Evolutionary conservation across 352 stramenopile genomes (phyloP).

Genomic region (Nothophytophthora sp.): DNA sequence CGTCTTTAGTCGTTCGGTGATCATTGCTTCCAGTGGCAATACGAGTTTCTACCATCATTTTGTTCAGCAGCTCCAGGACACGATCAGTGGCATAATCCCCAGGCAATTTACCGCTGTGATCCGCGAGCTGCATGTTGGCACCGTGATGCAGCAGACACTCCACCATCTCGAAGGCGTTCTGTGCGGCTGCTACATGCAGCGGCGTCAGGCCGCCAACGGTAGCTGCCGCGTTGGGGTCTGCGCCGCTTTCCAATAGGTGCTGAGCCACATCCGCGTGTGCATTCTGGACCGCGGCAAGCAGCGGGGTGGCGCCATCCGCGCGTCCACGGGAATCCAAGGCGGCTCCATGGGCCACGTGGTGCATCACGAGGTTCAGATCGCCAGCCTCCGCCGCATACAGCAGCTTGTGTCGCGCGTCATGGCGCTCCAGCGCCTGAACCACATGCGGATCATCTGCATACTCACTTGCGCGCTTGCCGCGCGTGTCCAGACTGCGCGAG

Average conservation of each 20-base stretch:
- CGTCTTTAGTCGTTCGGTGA: neutral
- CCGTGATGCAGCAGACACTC: conserved; percentile 39
- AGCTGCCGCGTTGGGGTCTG: conserved; percentile 40
- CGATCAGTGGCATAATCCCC: conserved; percentile 4
- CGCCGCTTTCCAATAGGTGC: conserved; percentile 15
- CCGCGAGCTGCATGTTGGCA: conserved; percentile 4
- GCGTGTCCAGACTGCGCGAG: conserved; percentile 9
- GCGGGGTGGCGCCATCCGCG: conserved; percentile 15
- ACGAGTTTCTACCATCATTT: neutral
- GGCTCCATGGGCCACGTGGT: conserved; percentile 12
- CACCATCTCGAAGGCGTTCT: conserved; percentile 73
- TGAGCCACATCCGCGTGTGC: conserved; percentile 7
- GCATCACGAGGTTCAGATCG: conserved; percentile 15
- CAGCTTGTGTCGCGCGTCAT: conserved; percentile 13
- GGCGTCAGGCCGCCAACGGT: conserved; percentile 79
- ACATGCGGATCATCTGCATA: conserved; percentile 21
- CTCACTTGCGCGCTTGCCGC: conserved; percentile 14
- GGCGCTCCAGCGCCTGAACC: conserved; percentile 6
- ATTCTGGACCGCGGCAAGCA: conserved; percentile 15
- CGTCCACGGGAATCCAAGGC: conserved; percentile 14
- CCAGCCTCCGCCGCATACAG: conserved; percentile 18
- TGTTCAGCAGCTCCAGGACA: conserved; percentile 2
- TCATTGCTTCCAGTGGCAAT: neutral
- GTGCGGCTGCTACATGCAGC: conserved; percentile 81
- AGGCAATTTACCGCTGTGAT: conserved; percentile 8